Conservation (phyloP, 176 grass and related monocot genomes). For the Alloteropsis semialata region DNA sequence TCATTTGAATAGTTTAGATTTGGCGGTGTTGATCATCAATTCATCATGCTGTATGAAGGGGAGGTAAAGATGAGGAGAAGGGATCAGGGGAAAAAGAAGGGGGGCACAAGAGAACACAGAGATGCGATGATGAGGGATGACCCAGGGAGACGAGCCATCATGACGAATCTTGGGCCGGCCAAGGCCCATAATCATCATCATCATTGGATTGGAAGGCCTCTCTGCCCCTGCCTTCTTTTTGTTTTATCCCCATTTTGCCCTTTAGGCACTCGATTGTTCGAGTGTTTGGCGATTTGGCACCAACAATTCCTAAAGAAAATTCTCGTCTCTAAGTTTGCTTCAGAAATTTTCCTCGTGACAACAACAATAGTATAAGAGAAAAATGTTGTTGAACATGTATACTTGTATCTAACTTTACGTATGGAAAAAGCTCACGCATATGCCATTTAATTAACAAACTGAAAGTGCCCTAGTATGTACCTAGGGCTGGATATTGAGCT, state of each 20-base stretch:
- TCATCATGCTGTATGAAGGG: background rate
- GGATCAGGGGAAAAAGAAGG: background rate
- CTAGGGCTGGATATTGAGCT: no score
- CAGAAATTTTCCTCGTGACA: background rate
- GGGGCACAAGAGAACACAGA: background rate
- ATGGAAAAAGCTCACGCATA: no score
- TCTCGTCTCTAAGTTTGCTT: background rate
- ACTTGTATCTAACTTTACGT: background rate
- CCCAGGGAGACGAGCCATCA: conserved; percentile 47
- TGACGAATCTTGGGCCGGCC: conserved; percentile 89
- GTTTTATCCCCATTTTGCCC: conserved; percentile 17
- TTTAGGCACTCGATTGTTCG: background rate
- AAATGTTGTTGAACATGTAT: no score
- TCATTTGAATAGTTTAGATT: no score
- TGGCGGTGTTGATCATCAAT: conserved; percentile 6
- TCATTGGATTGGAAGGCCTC: conserved; percentile 43
- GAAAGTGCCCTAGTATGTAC: no score
- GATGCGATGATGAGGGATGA: conserved; percentile 39
- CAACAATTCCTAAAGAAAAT: background rate
- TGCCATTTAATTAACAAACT: no score
- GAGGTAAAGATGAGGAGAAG: background rate
- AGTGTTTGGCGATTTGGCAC: background rate
- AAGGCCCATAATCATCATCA: conserved; percentile 51
- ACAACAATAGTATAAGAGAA: background rate
- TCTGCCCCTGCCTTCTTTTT: background rate